Base-by-base conservation (phyloP, 257 asterid species). In the Solanum arcanum region DNA sequence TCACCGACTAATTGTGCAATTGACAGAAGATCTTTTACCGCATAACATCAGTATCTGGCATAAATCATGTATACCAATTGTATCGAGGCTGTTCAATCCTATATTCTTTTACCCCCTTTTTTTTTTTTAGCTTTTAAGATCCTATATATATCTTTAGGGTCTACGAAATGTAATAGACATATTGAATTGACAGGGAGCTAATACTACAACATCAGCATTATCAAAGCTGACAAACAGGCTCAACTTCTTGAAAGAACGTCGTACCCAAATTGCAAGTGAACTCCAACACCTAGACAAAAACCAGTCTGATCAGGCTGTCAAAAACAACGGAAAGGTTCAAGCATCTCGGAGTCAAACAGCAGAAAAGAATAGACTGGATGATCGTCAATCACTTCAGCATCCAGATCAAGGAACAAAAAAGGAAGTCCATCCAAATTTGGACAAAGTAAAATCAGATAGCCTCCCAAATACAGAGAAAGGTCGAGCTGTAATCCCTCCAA, bases 181-280 rank as follows among this genome's bases (percentile, higher is more conserved):
- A 68, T 85, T 89, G 86, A 47, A 88, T 72, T 91, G 91, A 66
- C 93, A 95, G 99, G 98, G 95, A 86, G 76, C 87, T 86, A 93
- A 90, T 92, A 88, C 94, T 83, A 91, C 96, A 85, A 87, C 94
- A 88, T 93, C 96, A 89, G 98, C 98, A 37, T 93, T 97, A 86
- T 92, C 98, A 85, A 97, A 94, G 95, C 94, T 95, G 88, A 92
- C 99, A 87, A 93, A 93, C 93, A 90, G 97, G 89, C 98, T 97
- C 89, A 94, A 93, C 93, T 94, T 97, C 95, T 93, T 97, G 89
- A 97, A 97, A 92, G 98, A 97, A 89, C 93, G 96, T 18, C 96
- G 98, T 23, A 81, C 97, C 9, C 98, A 93, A 86, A 95, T 93
- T 52, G 91, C 97, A 60, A 88, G 88, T 62, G 99, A 97, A 91